Percentiles rank a stretch among this genome's conserved stretches.
phyloP scores from a whole-genome alignment of 768 basidiomycete genomes.

The Termitomyces sp. region DNA sequence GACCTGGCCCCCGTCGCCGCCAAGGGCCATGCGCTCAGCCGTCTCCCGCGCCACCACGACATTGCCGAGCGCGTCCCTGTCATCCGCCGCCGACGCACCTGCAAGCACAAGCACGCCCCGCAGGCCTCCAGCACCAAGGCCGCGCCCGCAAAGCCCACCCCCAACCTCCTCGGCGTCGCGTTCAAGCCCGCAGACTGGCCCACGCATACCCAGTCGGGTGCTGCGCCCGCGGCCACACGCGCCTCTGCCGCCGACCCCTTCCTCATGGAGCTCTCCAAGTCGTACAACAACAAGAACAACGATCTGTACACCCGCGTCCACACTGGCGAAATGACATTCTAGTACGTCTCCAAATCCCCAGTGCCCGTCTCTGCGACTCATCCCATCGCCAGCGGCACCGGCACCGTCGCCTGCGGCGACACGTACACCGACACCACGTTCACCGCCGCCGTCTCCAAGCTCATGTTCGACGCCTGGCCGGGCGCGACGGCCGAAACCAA shows the following conservation, averaged over 20 bases:
- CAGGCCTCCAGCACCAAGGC: not conserved
- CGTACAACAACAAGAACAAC: constrained; percentile 21
- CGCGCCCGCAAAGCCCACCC: not conserved
- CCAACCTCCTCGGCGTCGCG: constrained; percentile 2
- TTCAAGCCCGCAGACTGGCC: constrained; percentile 21
- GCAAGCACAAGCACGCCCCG: not conserved
- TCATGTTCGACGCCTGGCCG: constrained; percentile 22
- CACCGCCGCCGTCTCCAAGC: constrained; percentile 23
- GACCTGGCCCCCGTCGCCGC: constrained; percentile 13
- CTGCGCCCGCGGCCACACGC: constrained; percentile 17
- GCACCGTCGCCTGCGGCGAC: constrained; percentile 24
- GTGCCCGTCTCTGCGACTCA: not conserved
- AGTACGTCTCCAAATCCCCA: constrained; percentile 14
- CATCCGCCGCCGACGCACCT: not conserved
- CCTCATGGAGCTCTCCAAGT: constrained; percentile 22
- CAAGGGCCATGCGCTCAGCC: constrained; percentile 14
- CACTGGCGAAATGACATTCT: constrained; percentile 24
- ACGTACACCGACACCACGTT: constrained; percentile 24
- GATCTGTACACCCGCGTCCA: constrained; percentile 16
- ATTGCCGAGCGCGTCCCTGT: constrained; percentile 13
- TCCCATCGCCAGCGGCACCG: constrained; percentile 4
- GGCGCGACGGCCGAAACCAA: constrained; percentile 19
- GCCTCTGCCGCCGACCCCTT: constrained; percentile 20
- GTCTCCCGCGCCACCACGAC: constrained; percentile 17
- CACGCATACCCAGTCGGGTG: constrained; percentile 17